phyloP scores from a whole-genome alignment of 2,329 filamentous ascomycete genomes.

The Fusarium nisikadoi region DNA sequence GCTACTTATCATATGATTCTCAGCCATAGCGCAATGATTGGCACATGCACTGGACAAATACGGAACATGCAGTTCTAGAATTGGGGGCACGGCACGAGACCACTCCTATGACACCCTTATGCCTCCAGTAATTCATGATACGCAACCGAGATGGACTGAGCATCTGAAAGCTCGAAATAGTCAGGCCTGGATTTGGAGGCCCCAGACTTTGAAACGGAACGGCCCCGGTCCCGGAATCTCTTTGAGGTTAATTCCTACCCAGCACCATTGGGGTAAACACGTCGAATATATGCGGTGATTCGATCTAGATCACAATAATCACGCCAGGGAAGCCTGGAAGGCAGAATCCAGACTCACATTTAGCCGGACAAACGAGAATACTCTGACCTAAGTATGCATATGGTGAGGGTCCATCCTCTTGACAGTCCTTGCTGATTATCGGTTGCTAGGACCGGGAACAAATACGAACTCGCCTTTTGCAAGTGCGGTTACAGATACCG shows the following conservation, averaged over 20 bases:
- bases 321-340: neutral
- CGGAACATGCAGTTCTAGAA: constrained; percentile 18
- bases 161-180: constrained; percentile 2
- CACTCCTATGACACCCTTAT: constrained; percentile 24
- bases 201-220: constrained; percentile 6
- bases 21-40: constrained; percentile 3
- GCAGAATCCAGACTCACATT: constrained; percentile 13
- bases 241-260: constrained; percentile 7
- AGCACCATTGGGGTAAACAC: constrained; percentile 8
- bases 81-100: constrained; percentile 31
- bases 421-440: constrained; percentile 17
- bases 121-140: constrained; percentile 2
- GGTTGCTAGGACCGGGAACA: constrained; percentile 21
- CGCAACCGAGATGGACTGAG: constrained; percentile 1
- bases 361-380: constrained; percentile 38
- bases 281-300: neutral
- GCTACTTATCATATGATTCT: constrained; percentile 24
- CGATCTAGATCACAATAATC: constrained; percentile 14
- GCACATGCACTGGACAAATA: constrained; percentile 1
- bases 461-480: constrained; percentile 10
- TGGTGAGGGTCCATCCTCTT: constrained; percentile 12
- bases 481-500: neutral
- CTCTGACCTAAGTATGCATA: neutral
- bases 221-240: constrained; percentile 21
- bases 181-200: constrained; percentile 23